Conservation (phyloP, 1,139 yeast species). For the Kodamaea sp. region DNA sequence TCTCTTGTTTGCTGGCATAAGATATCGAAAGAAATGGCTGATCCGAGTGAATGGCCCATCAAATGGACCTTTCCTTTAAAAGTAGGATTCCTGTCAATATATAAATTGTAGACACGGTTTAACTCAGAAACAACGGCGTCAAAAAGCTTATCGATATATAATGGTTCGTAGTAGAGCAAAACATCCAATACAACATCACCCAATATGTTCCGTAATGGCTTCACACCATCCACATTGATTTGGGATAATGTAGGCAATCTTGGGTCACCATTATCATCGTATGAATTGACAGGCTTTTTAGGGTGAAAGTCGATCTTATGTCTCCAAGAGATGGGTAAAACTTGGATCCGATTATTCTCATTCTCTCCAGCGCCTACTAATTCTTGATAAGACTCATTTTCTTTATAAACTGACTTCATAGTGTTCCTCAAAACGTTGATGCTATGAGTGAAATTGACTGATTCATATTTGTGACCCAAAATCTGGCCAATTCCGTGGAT, state of each 20-base stretch:
- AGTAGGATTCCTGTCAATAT: conserved; percentile 61
- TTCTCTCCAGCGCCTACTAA: conserved; percentile 21
- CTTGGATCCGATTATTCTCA: conserved; percentile 63
- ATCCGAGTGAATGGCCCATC: conserved; percentile 89
- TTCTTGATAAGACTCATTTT: conserved; percentile 40
- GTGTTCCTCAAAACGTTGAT: conserved; percentile 67
- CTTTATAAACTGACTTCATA: conserved; percentile 53
- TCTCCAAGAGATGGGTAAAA: conserved; percentile 76
- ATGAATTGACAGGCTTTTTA: conserved; percentile 28
- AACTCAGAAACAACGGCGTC: conserved; percentile 66
- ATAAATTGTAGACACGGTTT: conserved; percentile 62
- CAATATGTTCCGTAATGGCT: conserved; percentile 68
- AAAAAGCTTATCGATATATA: conserved; percentile 59
- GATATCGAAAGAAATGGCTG: conserved; percentile 79
- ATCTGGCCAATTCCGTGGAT: conserved; percentile 95
- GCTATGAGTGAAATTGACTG: conserved; percentile 84
- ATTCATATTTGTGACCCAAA: conserved; percentile 72
- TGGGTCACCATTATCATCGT: conserved; percentile 27
- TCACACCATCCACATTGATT: conserved; percentile 77
- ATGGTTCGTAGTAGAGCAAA: conserved; percentile 78
- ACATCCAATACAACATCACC: conserved; percentile 89
- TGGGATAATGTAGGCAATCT: conserved; percentile 64
- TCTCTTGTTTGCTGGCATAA: conserved; percentile 49
- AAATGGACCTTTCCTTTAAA: conserved; percentile 79
- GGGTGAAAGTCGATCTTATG: conserved; percentile 64